Percentiles rank a stretch among this genome's conserved stretches.
Evolutionary conservation across 2,329 filamentous ascomycete species (phyloP).

Genomic region (Rutstroemia sydowiana): DNA sequence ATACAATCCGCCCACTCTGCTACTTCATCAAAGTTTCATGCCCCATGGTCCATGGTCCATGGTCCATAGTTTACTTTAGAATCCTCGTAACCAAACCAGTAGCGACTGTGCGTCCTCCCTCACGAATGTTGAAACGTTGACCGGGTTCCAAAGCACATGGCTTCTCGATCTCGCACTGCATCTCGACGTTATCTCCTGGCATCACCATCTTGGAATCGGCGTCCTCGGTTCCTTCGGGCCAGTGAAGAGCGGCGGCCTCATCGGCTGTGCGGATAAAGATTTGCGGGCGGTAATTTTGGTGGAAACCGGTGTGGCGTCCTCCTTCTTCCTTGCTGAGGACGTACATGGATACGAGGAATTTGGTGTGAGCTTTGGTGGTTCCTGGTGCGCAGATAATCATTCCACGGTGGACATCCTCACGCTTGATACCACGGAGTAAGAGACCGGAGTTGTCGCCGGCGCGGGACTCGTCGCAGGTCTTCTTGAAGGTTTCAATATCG

Average conservation of each 20-base stretch:
- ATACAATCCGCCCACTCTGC: too few species aligned
- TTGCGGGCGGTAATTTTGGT: slow-evolving; percentile 93
- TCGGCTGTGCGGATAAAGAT: slow-evolving; percentile 92
- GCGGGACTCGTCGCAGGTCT: slow-evolving; percentile 93
- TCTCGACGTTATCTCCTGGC: slow-evolving; percentile 98
- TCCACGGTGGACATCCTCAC: slow-evolving; percentile 88
- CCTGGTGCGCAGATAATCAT: slow-evolving; percentile 90
- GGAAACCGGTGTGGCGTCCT: slow-evolving; percentile 93
- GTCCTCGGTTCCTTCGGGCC: slow-evolving; percentile 78
- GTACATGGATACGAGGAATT: slow-evolving; percentile 95
- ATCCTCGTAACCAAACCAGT: slow-evolving; percentile 78
- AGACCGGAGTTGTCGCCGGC: slow-evolving; percentile 98
- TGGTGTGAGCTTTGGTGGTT: slow-evolving; percentile 74
- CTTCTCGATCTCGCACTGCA: slow-evolving; percentile 79
- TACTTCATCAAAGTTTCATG: too few species aligned
- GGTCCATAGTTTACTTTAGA: slow-evolving; percentile 35
- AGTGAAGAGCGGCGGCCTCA: slow-evolving; percentile 69
- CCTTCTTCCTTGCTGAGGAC: slow-evolving; percentile 97
- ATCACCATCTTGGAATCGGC: slow-evolving; percentile 74
- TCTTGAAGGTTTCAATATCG: slow-evolving; percentile 99
- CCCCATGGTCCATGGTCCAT: too few species aligned
- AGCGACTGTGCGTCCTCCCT: slow-evolving; percentile 85
- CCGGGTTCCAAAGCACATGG: slow-evolving; percentile 84
- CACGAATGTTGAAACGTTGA: slow-evolving; percentile 96
- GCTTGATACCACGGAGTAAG: slow-evolving; percentile 88